phyloP scores from a whole-genome alignment of 129 eudicot species.

The Rutidosis leptorrhynchoides region DNA sequence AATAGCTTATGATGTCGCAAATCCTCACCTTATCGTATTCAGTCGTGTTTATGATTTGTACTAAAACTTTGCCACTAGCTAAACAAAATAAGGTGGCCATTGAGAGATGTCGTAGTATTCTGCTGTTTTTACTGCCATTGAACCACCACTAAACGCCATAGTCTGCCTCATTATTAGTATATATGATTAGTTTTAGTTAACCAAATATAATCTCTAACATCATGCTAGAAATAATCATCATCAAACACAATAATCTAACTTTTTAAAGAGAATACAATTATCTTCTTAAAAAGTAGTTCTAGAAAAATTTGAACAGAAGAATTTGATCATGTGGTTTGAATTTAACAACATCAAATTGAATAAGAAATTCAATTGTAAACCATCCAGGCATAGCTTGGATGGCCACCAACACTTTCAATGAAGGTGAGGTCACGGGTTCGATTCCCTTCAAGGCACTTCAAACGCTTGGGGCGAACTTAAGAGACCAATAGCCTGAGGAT shows the following conservation, averaged over 20 bases:
- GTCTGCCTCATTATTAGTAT: conserved; percentile 5
- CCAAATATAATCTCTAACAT: not conserved
- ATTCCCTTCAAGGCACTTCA: too few species aligned
- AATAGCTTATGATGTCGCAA: conserved; percentile 22
- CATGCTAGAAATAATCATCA: not conserved
- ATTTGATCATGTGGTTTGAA: not conserved
- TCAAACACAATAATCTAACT: not conserved
- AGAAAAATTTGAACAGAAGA: not conserved
- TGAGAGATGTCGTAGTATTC: conserved; percentile 5
- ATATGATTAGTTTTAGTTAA: conserved; percentile 4
- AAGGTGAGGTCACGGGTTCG: too few species aligned
- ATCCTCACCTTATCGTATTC: conserved; percentile 23
- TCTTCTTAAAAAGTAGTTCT: not conserved
- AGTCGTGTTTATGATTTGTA: conserved; percentile 31
- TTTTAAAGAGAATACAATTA: not conserved
- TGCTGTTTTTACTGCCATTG: not conserved
- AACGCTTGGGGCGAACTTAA: too few species aligned
- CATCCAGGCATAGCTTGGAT: too few species aligned
- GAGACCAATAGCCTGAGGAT: too few species aligned
- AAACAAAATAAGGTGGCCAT: conserved; percentile 8
- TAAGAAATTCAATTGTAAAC: conserved; percentile 3
- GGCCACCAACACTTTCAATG: too few species aligned
- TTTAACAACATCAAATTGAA: not conserved
- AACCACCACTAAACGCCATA: conserved; percentile 15
- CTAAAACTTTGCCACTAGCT: conserved; percentile 19